These are phyloP conservation scores for Aspergillus calidoustus DNA, from an alignment of 2,329 filamentous ascomycete genomes.

Conservation along the genomic window DNA sequence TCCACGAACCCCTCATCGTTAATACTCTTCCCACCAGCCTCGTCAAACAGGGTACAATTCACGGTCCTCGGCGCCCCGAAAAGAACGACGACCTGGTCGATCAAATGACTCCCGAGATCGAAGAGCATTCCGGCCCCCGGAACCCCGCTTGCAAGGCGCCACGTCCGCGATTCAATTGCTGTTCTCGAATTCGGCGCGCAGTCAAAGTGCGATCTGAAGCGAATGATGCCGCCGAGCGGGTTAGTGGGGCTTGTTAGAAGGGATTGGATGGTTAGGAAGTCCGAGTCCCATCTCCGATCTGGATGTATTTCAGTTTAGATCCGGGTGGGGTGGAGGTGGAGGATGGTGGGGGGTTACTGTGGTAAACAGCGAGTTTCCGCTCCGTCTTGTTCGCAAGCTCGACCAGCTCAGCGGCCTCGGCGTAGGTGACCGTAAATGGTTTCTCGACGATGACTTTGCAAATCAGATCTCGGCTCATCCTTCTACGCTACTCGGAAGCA, in stretches of 20 bases:
- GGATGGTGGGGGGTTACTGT: too few species aligned
- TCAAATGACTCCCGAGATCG: background rate
- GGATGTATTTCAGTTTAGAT: too few species aligned
- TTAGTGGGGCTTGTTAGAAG: background rate
- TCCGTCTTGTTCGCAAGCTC: background rate
- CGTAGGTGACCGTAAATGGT: background rate
- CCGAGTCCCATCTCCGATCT: background rate
- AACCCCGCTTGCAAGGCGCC: background rate
- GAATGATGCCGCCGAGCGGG: background rate
- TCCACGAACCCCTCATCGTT: background rate
- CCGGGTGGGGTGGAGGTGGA: too few species aligned
- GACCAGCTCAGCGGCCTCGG: background rate
- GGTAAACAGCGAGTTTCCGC: background rate
- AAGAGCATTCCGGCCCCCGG: background rate
- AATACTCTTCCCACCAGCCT: background rate
- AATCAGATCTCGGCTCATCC: background rate
- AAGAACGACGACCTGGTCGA: background rate
- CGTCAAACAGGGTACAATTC: background rate
- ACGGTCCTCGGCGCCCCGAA: background rate
- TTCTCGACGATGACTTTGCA: background rate
- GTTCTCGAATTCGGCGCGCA: background rate
- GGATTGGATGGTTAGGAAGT: background rate
- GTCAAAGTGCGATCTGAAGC: background rate
- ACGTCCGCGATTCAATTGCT: background rate
- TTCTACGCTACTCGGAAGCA: too few species aligned